Percentiles rank a stretch among this genome's conserved stretches.
Evolutionary conservation across 352 stramenopile genomes (phyloP).

Genomic region (Pythium graminicola): DNA sequence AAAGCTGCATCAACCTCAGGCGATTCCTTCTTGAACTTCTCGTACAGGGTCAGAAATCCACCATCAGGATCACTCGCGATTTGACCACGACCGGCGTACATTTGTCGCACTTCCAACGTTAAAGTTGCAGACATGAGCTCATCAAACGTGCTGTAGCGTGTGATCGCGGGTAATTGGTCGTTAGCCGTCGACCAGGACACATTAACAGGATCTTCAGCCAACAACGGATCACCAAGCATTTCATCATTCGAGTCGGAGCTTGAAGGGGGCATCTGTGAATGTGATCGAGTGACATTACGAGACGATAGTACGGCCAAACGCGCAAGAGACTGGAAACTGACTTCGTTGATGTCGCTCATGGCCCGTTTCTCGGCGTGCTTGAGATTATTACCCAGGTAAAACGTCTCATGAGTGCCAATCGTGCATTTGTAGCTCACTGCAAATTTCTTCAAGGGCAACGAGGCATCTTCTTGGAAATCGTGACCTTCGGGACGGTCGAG

Average conservation of each 20-base stretch:
- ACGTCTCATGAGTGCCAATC: conserved; percentile 80
- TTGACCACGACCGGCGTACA: conserved; percentile 73
- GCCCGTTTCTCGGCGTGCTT: conserved; percentile 73
- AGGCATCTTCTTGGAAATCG: conserved; percentile 87
- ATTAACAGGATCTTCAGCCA: conserved; percentile 70
- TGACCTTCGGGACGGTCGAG: conserved; percentile 83
- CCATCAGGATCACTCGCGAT: conserved; percentile 80
- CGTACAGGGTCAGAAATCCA: conserved; percentile 71
- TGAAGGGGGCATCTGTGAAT: conserved; percentile 42
- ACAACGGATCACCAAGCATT: conserved; percentile 35
- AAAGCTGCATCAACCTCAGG: conserved; percentile 50
- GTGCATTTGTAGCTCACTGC: conserved; percentile 88
- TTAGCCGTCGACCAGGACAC: conserved; percentile 62
- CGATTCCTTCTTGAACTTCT: conserved; percentile 86
- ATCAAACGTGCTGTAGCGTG: conserved; percentile 85
- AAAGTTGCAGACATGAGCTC: conserved; percentile 86
- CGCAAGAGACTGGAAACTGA: conserved; percentile 83
- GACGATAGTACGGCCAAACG: conserved; percentile 77
- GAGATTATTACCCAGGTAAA: conserved; percentile 79
- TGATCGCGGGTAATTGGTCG: conserved; percentile 75
- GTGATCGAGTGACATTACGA: conserved; percentile 61
- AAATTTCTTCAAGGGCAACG: conserved; percentile 83
- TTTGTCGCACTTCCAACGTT: conserved; percentile 79
- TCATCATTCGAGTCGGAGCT: conserved; percentile 38
- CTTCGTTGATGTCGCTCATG: conserved; percentile 77